A percentile compares a stretch with the other conserved stretches of the same genome.
Conservation (phyloP, 371 early-diverging fungal genomes). For the Mucor velutinosus region DNA sequence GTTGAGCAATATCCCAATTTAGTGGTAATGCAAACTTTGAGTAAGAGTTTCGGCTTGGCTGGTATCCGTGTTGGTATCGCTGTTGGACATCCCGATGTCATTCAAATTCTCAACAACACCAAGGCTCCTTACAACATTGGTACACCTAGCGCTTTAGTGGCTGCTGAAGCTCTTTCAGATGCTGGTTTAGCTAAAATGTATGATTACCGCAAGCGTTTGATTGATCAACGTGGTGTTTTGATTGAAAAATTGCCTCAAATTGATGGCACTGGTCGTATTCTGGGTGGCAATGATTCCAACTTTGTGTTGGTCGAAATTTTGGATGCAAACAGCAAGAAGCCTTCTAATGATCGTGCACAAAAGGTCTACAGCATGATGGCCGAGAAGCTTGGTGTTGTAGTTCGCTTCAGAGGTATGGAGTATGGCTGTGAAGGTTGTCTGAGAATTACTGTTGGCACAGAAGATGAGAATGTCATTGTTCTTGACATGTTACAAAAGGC, state of each 20-base stretch:
- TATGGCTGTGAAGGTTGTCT: slow-evolving; percentile 90
- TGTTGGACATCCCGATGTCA: slow-evolving; percentile 78
- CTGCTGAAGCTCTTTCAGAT: slow-evolving; percentile 74
- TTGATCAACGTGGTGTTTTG: slow-evolving; percentile 65
- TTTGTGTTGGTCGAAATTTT: slow-evolving; percentile 89
- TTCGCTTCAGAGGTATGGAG: slow-evolving; percentile 93
- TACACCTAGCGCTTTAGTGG: slow-evolving; percentile 81
- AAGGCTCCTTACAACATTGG: slow-evolving; percentile 98
- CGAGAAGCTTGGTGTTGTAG: slow-evolving; percentile 82
- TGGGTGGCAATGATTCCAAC: slow-evolving; percentile 93
- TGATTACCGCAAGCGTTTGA: slow-evolving; percentile 56
- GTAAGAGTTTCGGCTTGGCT: slow-evolving; percentile 96
- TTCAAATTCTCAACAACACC: slow-evolving; percentile 89
- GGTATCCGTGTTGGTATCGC: slow-evolving; percentile 91
- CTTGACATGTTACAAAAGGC: slow-evolving; percentile 50
- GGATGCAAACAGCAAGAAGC: slow-evolving; percentile 46
- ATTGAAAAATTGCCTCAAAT: slow-evolving; percentile 58
- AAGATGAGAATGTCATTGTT: slow-evolving; percentile 73
- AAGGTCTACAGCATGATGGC: slow-evolving; percentile 84
- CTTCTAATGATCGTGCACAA: slow-evolving; percentile 75
- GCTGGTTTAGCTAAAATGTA: slow-evolving; percentile 75
- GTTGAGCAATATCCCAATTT: slow-evolving; percentile 86
- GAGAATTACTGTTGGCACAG: slow-evolving; percentile 92
- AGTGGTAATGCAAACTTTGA: slow-evolving; percentile 95
- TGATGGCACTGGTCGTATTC: slow-evolving; percentile 64